Evolutionary conservation across 208 protist species (phyloP).

Genomic region (Endotrypanum monterogeii): DNA sequence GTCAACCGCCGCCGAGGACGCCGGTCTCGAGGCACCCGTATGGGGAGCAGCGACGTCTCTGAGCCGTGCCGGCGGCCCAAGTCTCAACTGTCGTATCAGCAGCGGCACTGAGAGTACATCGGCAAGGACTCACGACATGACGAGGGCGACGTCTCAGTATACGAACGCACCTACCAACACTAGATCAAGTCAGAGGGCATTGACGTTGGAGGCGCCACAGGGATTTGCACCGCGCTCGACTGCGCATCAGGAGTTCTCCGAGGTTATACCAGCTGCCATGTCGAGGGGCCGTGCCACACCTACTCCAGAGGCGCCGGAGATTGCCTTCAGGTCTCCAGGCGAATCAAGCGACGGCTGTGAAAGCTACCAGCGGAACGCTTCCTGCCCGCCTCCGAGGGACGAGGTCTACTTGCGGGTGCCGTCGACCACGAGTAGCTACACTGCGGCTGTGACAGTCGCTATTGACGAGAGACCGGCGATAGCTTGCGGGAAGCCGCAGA

Average conservation of each 20-base stretch:
- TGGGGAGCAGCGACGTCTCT: neutral
- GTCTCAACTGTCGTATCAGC: neutral
- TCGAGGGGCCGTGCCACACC: constrained; percentile 19
- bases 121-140: neutral
- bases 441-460: neutral
- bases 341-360: constrained; percentile 3
- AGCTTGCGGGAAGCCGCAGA: constrained; percentile 27
- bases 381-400: neutral
- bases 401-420: neutral
- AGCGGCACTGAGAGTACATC: neutral
- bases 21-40: neutral
- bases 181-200: neutral
- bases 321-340: neutral
- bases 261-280: constrained; percentile 50
- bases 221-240: neutral
- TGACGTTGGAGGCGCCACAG: neutral
- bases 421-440: neutral
- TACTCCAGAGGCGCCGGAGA: neutral
- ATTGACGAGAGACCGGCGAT: constrained; percentile 29
- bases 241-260: constrained; percentile 18
- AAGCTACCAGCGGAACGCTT: neutral
- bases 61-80: neutral
- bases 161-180: neutral
- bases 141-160: neutral
- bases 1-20: neutral